phyloP scores from a whole-genome alignment of 164 flowering plant species.

The Magnolia kwangsiensis region DNA sequence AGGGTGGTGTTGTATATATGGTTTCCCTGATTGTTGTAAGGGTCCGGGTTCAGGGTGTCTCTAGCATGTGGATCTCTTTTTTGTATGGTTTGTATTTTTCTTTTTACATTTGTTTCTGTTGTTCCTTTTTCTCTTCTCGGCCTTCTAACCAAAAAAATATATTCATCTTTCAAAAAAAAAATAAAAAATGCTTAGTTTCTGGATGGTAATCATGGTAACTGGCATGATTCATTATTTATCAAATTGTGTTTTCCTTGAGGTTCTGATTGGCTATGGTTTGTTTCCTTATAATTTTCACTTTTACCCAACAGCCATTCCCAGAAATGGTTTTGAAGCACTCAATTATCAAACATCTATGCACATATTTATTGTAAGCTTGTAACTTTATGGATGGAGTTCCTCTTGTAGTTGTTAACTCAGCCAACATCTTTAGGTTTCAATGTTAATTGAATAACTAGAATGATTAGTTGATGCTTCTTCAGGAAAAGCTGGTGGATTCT shows the following conservation, averaged over 20 bases:
- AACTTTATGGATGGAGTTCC: slow-evolving; percentile 5
- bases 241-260: background rate
- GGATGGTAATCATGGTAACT: background rate
- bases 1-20: too few species aligned
- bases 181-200: background rate
- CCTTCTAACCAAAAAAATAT: too few species aligned
- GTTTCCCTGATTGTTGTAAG: too few species aligned
- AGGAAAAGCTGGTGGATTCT: slow-evolving; percentile 70
- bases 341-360: background rate
- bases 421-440: slow-evolving; percentile 17
- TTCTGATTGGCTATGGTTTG: background rate
- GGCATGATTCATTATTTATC: background rate
- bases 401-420: slow-evolving; percentile 6
- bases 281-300: too few species aligned
- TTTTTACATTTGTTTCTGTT: too few species aligned
- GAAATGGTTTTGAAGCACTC: background rate
- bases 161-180: too few species aligned
- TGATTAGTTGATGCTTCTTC: slow-evolving; percentile 43
- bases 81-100: too few species aligned
- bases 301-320: background rate
- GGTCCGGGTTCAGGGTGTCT: too few species aligned
- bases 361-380: background rate
- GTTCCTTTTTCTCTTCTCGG: too few species aligned
- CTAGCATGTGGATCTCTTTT: too few species aligned
- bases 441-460: slow-evolving; percentile 30